These are phyloP conservation scores for Solanum chmielewskii DNA, from an alignment of 257 asterid genomes.

Conservation along the genomic window DNA sequence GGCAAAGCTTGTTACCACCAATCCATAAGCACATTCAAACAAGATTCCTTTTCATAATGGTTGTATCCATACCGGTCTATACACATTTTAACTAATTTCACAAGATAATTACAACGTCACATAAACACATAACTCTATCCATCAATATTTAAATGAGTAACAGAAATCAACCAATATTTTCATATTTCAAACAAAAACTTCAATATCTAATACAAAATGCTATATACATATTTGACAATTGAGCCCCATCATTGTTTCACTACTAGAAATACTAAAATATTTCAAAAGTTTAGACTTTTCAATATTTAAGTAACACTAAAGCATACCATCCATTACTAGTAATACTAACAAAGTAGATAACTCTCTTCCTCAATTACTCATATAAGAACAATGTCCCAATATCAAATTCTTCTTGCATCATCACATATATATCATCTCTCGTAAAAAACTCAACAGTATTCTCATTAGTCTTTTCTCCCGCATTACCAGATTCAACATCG, in stretches of 20 bases:
- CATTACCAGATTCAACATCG: fast-evolving
- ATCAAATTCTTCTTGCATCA: constrained; percentile 1
- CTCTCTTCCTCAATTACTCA: not conserved
- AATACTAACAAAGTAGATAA: not conserved
- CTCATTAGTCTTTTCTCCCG: not conserved
- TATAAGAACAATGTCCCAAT: not conserved
- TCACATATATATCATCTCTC: not conserved
- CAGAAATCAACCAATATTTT: fast-evolving
- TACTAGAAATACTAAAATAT: not conserved
- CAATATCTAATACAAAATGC: not conserved
- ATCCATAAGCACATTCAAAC: not conserved
- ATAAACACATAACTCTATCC: not conserved
- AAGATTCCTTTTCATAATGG: not conserved
- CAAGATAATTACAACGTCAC: not conserved
- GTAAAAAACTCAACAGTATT: not conserved
- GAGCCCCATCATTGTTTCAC: not conserved
- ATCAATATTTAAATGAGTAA: not conserved
- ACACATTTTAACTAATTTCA: not conserved
- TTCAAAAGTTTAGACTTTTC: not conserved
- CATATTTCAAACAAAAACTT: not conserved
- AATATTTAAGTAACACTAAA: not conserved
- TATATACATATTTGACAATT: not conserved
- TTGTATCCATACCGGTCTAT: fast-evolving
- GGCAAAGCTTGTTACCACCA: not conserved
- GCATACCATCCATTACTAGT: not conserved